Evolutionary conservation across 345 rosid genomes (phyloP).

Genomic region (Passiflora organensis): DNA sequence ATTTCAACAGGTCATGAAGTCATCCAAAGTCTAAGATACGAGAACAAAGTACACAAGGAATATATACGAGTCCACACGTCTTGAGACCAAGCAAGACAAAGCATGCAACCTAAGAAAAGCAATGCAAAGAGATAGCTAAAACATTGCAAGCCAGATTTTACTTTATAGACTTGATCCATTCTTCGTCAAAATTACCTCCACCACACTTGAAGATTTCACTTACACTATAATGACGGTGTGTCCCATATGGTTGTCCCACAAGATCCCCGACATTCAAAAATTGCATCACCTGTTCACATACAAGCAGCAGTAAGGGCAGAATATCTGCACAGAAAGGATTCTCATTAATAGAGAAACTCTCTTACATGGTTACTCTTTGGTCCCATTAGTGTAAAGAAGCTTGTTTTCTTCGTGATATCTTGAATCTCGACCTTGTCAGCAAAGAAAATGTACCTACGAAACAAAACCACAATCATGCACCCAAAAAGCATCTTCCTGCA

Average conservation of each 20-base stretch:
- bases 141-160: too few relatives aligned
- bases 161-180: too few relatives aligned
- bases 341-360: constrained; percentile 11
- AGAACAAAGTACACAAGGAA: too few relatives aligned
- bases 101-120: too few relatives aligned
- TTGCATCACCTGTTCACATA: constrained; percentile 48
- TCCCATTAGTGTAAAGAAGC: constrained; percentile 62
- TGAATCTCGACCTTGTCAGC: constrained; percentile 80
- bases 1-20: too few relatives aligned
- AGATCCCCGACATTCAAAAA: constrained; percentile 66
- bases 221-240: constrained; percentile 73
- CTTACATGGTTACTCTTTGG: constrained; percentile 65
- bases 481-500: too few relatives aligned
- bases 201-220: too few relatives aligned
- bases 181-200: too few relatives aligned
- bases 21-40: too few relatives aligned
- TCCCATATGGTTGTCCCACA: constrained; percentile 73
- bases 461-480: constrained; percentile 34
- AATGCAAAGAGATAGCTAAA: too few relatives aligned
- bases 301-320: constrained; percentile 19
- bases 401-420: constrained; percentile 76
- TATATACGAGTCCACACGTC: too few relatives aligned
- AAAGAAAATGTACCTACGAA: constrained; percentile 68
- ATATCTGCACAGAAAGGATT: constrained; percentile 3
- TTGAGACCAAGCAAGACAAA: too few relatives aligned